Base-by-base conservation (phyloP, 495 filamentous ascomycete genomes). In the Sporormia fimetaria region DNA sequence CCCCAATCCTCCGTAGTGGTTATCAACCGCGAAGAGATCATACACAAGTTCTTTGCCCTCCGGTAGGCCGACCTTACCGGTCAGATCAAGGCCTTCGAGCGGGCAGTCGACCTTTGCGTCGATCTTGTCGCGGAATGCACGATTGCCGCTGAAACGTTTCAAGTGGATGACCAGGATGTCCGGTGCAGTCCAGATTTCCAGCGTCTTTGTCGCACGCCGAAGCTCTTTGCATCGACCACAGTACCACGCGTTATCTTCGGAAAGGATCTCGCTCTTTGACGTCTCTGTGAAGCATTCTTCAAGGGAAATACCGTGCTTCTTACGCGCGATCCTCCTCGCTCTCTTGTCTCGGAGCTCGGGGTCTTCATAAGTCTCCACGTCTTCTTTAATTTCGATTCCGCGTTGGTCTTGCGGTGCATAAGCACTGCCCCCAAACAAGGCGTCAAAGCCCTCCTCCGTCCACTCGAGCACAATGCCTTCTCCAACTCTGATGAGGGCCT, bases 161-260 rank as follows among this genome's bases (percentile, higher is more conserved):
- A 98, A 70, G 55, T 99, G 90, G 40, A 96, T 75, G 37, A 96
- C 78, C 10, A 98, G 69, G 37, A 96, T 88, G 58, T 98, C 90
- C 6, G 90, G 90, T 2, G 80, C 77, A 57, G 85, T 94, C 90
- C 90, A 98, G 3, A 98, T 70, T 57, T 96, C 85, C 21, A 98
- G 86, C 53, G 87, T 92, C 71, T 96, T 98, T 64, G 74, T 86
- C 14, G 92, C 90, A 17, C 83, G 76, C 7, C 82, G 77, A 52
- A 92, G 80, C 47, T 92, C 83, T 56, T 96, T 95, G 70, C 90
- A 98, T 30, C 84, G 74, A 40, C 84, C 87, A 49, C 90, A 98
- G 54, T 84, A 95, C 90, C 90, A 98, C 21, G 83, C 86, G 55
- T 98, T 88, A 49, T 87, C 81, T 57, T 92, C 83, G 0, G 87